Evolutionary conservation across 805 yeast species (phyloP).

Genomic region (Candida broadrunensis): DNA sequence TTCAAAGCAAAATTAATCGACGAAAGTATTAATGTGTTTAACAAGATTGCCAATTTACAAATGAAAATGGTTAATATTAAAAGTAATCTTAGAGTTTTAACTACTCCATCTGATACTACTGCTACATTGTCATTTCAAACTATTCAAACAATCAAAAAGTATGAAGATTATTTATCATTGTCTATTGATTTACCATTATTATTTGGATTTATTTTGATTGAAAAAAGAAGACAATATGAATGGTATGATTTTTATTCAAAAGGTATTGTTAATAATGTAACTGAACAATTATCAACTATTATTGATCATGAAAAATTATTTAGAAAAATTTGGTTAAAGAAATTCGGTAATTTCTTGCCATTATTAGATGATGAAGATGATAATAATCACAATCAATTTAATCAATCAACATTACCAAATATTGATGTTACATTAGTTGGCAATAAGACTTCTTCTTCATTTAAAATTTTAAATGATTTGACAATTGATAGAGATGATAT

Average conservation of each 20-base stretch:
- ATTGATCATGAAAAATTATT: slow-evolving; percentile 54
- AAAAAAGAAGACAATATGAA: slow-evolving; percentile 54
- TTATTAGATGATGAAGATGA: slow-evolving; percentile 14
- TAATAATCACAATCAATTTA: slow-evolving; percentile 1
- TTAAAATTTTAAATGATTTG: slow-evolving; percentile 35
- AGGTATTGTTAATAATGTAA: slow-evolving; percentile 40
- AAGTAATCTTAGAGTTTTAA: slow-evolving; percentile 22
- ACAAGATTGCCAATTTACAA: slow-evolving; percentile 33
- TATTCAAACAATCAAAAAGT: slow-evolving; percentile 22
- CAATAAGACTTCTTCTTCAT: slow-evolving; percentile 8
- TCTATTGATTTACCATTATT: slow-evolving; percentile 68
- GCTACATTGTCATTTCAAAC: slow-evolving; percentile 14
- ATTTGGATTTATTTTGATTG: slow-evolving; percentile 68
- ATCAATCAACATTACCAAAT: slow-evolving; percentile 18
- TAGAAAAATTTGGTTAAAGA: slow-evolving; percentile 61
- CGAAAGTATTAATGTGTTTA: slow-evolving; percentile 23
- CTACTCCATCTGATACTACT: slow-evolving; percentile 7
- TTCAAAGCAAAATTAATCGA: slow-evolving; percentile 24
- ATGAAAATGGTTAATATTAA: slow-evolving; percentile 34
- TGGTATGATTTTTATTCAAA: slow-evolving; percentile 49
- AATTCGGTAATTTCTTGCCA: slow-evolving; percentile 47
- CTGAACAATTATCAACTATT: slow-evolving; percentile 57
- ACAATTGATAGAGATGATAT: slow-evolving; percentile 33
- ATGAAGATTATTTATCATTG: slow-evolving; percentile 37
- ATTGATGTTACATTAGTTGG: slow-evolving; percentile 36